Conservation (phyloP, 176 grass and related monocot species). For the Carex kokanica region DNA sequence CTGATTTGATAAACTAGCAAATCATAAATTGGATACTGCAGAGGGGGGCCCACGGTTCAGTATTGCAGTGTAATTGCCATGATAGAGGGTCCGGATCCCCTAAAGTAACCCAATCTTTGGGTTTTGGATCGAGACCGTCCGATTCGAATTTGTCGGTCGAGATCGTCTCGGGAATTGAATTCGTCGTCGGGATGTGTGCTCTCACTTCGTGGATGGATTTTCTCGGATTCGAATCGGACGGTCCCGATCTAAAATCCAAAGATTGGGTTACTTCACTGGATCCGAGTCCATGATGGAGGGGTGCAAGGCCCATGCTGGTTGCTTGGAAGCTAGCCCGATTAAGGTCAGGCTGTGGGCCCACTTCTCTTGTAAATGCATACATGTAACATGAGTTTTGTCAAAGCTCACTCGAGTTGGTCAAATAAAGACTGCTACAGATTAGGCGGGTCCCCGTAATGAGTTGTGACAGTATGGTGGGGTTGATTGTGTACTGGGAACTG, state of each 20-base stretch:
- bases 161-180: no score
- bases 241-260: no score
- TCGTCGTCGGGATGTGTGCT: no score
- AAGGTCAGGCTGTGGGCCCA: constrained; percentile 11
- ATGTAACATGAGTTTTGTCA: background rate
- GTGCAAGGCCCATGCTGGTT: constrained; percentile 6
- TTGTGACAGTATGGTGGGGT: background rate
- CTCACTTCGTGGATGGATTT: no score
- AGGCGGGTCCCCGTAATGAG: background rate
- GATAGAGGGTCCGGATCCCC: no score
- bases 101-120: no score
- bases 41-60: background rate
- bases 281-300: no score
- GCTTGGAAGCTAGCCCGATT: constrained; percentile 10
- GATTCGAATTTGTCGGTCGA: no score
- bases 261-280: no score
- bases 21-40: background rate
- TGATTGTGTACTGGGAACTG: background rate
- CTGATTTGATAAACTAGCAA: constrained; percentile 29
- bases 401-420: constrained; percentile 13
- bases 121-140: no score
- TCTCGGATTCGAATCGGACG: no score
- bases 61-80: background rate
- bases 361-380: background rate
- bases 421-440: constrained; percentile 8